A percentile compares a stretch with the other conserved stretches of the same genome.
Conservation (phyloP, 306 rosid species). For the Gillenia trifoliata region DNA sequence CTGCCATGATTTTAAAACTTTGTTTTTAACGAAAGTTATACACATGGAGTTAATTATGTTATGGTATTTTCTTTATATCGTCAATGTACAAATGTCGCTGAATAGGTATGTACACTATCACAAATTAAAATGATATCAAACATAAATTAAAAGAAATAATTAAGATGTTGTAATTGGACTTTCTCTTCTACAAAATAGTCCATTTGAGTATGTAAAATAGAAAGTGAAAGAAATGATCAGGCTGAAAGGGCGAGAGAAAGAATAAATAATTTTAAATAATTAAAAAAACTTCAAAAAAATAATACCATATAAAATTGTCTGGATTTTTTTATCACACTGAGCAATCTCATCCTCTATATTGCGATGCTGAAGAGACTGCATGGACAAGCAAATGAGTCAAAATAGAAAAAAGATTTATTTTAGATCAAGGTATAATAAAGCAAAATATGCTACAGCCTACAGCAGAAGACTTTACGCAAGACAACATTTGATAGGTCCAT, state of each 20-base stretch:
- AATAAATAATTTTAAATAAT: neutral
- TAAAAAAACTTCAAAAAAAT: conserved; percentile 7
- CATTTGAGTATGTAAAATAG: neutral
- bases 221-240: neutral
- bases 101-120: neutral
- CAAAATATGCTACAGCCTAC: neutral
- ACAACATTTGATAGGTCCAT: neutral
- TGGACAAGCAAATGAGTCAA: conserved; percentile 20
- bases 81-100: neutral
- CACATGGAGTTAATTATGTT: neutral
- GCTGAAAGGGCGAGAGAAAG: neutral
- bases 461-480: too few species aligned
- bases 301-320: conserved; percentile 54
- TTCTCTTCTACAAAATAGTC: too few species aligned
- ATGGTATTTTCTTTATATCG: neutral
- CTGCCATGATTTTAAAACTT: neutral
- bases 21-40: too few species aligned
- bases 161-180: too few species aligned
- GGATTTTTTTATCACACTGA: conserved; percentile 47
- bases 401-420: neutral
- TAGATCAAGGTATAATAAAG: neutral
- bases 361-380: conserved; percentile 67
- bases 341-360: conserved; percentile 63
- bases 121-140: neutral
- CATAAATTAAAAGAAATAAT: neutral